These are phyloP conservation scores for Blastobotrys chiropterorum DNA, from an alignment of 805 yeast species.

Conservation along the genomic window DNA sequence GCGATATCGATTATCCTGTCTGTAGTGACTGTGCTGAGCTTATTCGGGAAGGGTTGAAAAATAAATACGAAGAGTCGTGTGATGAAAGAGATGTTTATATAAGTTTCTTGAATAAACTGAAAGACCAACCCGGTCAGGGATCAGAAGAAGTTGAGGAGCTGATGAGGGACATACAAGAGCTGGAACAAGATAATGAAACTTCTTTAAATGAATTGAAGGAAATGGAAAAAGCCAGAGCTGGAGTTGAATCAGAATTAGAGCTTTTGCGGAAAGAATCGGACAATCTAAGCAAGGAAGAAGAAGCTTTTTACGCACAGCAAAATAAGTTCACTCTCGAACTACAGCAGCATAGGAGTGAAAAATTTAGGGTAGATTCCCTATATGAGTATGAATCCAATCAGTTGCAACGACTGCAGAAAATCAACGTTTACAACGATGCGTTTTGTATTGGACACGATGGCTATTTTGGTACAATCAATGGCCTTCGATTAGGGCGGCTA, in stretches of 20 bases:
- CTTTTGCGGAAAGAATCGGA: constrained; percentile 34
- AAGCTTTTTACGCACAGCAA: constrained; percentile 40
- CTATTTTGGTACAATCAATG: constrained; percentile 81
- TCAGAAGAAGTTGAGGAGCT: constrained; percentile 41
- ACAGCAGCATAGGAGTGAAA: constrained; percentile 43
- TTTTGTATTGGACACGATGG: constrained; percentile 83
- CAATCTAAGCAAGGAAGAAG: constrained; percentile 39
- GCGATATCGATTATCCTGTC: constrained; percentile 78
- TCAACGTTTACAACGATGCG: constrained; percentile 78
- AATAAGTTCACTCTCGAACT: constrained; percentile 55
- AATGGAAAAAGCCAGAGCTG: constrained; percentile 28
- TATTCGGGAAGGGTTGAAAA: constrained; percentile 57
- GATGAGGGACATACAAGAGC: constrained; percentile 39
- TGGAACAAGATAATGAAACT: constrained; percentile 36
- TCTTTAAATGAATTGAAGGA: constrained; percentile 33
- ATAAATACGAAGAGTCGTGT: constrained; percentile 64
- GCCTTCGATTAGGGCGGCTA: constrained; percentile 68
- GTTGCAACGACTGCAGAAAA: constrained; percentile 61
- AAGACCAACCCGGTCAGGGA: constrained; percentile 46
- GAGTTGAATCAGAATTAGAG: constrained; percentile 43
- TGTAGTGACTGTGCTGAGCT: constrained; percentile 78
- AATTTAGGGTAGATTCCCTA: constrained; percentile 57
- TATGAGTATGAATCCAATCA: constrained; percentile 58
- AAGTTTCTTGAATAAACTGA: constrained; percentile 63
- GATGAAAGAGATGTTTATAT: constrained; percentile 75